Conservation (phyloP, 1,284 basidiomycete genomes). For the Ceratorhiza oryzae-sativae region DNA sequence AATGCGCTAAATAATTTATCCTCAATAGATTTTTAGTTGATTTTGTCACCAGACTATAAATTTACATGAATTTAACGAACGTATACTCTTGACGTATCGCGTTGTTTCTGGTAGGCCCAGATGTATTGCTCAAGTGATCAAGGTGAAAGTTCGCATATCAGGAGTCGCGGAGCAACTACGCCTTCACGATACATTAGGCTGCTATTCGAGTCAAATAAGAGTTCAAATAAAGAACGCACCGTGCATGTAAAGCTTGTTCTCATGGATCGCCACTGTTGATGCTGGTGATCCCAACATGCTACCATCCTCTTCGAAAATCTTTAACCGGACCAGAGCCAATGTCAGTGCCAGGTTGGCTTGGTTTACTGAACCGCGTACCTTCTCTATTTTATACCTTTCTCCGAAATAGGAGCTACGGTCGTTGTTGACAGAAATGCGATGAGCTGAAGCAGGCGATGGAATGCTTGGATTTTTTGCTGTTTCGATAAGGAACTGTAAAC, state of each 20-base stretch:
- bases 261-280: conserved; percentile 12
- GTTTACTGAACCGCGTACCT: conserved; percentile 61
- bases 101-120: not conserved
- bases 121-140: too few species aligned
- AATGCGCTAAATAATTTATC: too few species aligned
- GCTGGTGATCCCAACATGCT: not conserved
- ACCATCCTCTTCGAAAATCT: conserved; percentile 33
- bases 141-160: conserved; percentile 12
- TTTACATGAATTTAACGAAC: not conserved
- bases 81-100: not conserved
- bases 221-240: not conserved
- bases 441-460: conserved; percentile 57
- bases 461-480: conserved; percentile 54
- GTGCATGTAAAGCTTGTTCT: not conserved
- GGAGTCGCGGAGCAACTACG: conserved; percentile 2
- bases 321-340: not conserved
- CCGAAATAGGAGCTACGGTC: conserved; percentile 63
- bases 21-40: too few species aligned
- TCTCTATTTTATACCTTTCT: conserved; percentile 66
- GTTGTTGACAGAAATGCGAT: conserved; percentile 62
- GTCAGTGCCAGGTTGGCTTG: not conserved
- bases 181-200: not conserved
- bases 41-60: too few species aligned
- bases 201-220: not conserved
- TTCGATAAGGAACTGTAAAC: conserved; percentile 48